A percentile compares a stretch with the other conserved stretches of the same genome.
Evolutionary conservation across 2,329 filamentous ascomycete genomes (phyloP).

Genomic region (Colletotrichum melonis): DNA sequence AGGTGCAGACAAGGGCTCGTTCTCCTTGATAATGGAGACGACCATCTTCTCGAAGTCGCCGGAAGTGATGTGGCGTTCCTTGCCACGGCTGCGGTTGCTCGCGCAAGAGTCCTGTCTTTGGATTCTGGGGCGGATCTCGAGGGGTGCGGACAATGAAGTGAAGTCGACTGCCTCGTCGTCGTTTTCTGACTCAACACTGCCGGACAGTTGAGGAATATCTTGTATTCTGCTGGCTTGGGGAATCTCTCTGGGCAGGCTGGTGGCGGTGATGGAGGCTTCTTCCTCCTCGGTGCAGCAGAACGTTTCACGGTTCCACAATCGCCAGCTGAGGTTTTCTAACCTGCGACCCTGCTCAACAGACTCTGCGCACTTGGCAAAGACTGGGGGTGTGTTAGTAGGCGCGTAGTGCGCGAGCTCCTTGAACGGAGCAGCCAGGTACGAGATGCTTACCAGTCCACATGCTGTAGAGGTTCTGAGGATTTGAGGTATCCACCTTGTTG

Average conservation of each 20-base stretch:
- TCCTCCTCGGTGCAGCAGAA: constrained; percentile 82
- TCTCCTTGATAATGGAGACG: constrained; percentile 90
- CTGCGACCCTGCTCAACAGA: constrained; percentile 93
- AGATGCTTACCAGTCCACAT: constrained; percentile 89
- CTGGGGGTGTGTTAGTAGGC: constrained; percentile 55
- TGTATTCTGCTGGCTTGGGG: constrained; percentile 52
- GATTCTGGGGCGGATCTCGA: constrained; percentile 74
- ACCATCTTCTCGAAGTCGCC: constrained; percentile 95
- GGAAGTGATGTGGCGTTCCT: constrained; percentile 91
- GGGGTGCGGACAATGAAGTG: constrained; percentile 61
- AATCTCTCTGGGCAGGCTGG: constrained; percentile 63
- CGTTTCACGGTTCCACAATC: constrained; percentile 93
- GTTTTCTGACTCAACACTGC: constrained; percentile 79
- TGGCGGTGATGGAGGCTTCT: constrained; percentile 54
- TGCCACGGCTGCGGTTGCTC: constrained; percentile 76
- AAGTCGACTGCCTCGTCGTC: constrained; percentile 76
- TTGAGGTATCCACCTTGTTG: constrained; percentile 93
- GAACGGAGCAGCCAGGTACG: constrained; percentile 5
- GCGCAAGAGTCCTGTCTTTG: constrained; percentile 78
- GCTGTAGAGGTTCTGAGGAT: constrained; percentile 92
- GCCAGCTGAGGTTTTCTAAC: constrained; percentile 95
- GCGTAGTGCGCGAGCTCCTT: constrained; percentile 38
- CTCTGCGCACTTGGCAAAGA: constrained; percentile 94
- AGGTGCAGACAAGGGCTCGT: constrained; percentile 71
- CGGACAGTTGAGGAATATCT: constrained; percentile 78